Evolutionary conservation across 805 yeast genomes (phyloP).

Genomic region (Naumovozyma castellii): DNA sequence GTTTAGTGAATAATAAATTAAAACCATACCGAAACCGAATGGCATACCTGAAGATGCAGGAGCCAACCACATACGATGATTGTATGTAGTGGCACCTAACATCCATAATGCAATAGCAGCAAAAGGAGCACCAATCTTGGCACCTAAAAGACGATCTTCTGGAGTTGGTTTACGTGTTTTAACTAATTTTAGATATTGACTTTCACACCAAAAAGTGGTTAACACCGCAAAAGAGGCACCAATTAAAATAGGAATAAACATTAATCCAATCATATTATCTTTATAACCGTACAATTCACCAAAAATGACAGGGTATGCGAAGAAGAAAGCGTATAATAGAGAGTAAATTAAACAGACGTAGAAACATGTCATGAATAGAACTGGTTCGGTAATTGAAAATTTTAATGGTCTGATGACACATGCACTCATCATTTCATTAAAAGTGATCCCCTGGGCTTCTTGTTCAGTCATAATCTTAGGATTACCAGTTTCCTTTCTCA

Average conservation of each 20-base stretch:
- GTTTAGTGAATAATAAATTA: conserved; percentile 66
- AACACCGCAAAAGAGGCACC: conserved; percentile 70
- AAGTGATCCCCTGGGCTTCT: conserved; percentile 68
- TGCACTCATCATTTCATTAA: conserved; percentile 59
- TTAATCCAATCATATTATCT: conserved; percentile 72
- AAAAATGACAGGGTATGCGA: conserved; percentile 89
- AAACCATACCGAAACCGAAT: conserved; percentile 69
- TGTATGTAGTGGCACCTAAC: conserved; percentile 67
- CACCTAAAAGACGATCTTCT: conserved; percentile 72
- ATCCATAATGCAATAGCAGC: conserved; percentile 74
- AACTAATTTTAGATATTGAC: conserved; percentile 42
- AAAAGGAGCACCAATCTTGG: conserved; percentile 75
- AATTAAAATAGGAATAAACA: conserved; percentile 83
- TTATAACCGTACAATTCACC: conserved; percentile 64
- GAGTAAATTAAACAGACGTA: conserved; percentile 86
- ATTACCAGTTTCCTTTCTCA: conserved; percentile 76
- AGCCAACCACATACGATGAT: conserved; percentile 67
- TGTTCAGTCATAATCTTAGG: conserved; percentile 83
- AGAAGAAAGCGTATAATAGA: conserved; percentile 85
- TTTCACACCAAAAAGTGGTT: conserved; percentile 71
- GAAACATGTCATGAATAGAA: conserved; percentile 69
- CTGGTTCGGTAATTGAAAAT: conserved; percentile 74
- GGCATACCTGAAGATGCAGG: conserved; percentile 74
- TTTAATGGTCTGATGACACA: conserved; percentile 74
- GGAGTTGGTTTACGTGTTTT: conserved; percentile 56